A percentile compares a stretch with the other conserved stretches of the same genome.
These are phyloP conservation scores for Phytophthora quininea DNA, from an alignment of 352 stramenopile species.

Conservation along the genomic window DNA sequence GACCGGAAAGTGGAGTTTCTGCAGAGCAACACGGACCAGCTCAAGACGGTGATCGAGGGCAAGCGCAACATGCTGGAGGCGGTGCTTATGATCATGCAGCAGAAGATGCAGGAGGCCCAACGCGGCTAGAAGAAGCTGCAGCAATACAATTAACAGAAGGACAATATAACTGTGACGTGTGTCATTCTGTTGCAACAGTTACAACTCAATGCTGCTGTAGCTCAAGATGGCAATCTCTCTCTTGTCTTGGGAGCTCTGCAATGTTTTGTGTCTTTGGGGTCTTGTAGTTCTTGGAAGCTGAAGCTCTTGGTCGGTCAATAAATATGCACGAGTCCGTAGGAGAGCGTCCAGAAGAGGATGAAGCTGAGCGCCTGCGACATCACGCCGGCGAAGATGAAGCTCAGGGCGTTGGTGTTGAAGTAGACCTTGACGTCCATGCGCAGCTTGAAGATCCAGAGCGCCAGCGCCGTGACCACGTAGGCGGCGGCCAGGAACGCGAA, in stretches of 20 bases:
- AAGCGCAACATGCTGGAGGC: conserved; percentile 86
- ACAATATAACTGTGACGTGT: conserved; percentile 1
- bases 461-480: conserved; percentile 71
- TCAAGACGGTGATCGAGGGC: conserved; percentile 86
- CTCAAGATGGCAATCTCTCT: neutral
- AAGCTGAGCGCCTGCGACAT: conserved; percentile 83
- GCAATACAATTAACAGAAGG: conserved; percentile 20
- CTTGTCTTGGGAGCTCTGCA: conserved; percentile 1
- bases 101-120: conserved; percentile 72
- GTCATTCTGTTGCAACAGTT: no score
- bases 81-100: conserved; percentile 85
- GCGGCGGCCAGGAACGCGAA: conserved; percentile 74
- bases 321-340: conserved; percentile 90
- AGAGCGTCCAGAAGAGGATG: conserved; percentile 91
- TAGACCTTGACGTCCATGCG: conserved; percentile 76
- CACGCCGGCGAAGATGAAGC: conserved; percentile 77
- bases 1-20: conserved; percentile 93
- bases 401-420: conserved; percentile 74
- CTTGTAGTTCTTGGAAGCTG: no score
- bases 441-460: conserved; percentile 79
- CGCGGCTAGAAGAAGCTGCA: conserved; percentile 12
- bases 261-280: neutral
- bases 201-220: no score
- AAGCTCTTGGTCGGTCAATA: no score
- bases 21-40: conserved; percentile 92